phyloP scores from a whole-genome alignment of 495 filamentous ascomycete genomes.

The Neurospora sp. region DNA sequence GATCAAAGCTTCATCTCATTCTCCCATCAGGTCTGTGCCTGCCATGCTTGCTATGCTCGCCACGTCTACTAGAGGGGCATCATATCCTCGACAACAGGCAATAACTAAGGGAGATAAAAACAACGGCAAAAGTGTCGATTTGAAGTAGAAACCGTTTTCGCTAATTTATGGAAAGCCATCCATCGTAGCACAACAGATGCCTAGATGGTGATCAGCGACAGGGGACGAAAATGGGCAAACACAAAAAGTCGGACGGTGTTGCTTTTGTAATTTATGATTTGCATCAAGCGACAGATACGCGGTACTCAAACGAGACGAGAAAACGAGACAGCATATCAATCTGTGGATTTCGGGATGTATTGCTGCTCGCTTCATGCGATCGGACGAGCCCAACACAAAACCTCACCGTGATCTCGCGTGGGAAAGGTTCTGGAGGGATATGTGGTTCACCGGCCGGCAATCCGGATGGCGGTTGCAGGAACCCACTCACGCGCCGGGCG shows the following conservation, averaged over 20 bases:
- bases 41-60: not conserved
- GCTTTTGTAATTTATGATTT: not conserved
- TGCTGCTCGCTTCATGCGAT: not conserved
- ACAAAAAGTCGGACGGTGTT: not conserved
- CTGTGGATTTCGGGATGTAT: not conserved
- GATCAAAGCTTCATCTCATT: not conserved
- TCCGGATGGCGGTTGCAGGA: not conserved
- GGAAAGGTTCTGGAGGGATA: not conserved
- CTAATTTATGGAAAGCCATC: not conserved
- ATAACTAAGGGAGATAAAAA: no score
- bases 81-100: no score
- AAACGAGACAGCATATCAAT: not conserved
- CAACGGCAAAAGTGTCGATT: no score
- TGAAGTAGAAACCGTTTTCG: no score
- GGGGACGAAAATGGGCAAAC: not conserved
- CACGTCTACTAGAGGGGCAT: not conserved
- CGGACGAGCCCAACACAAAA: not conserved
- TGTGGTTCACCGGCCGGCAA: not conserved
- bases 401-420: not conserved
- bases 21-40: not conserved
- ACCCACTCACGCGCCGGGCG: not conserved
- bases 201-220: not conserved
- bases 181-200: not conserved
- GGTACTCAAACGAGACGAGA: not conserved
- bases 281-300: not conserved